Base-by-base conservation (phyloP, 75 land plant genomes). In the Picea sitchensis region DNA sequence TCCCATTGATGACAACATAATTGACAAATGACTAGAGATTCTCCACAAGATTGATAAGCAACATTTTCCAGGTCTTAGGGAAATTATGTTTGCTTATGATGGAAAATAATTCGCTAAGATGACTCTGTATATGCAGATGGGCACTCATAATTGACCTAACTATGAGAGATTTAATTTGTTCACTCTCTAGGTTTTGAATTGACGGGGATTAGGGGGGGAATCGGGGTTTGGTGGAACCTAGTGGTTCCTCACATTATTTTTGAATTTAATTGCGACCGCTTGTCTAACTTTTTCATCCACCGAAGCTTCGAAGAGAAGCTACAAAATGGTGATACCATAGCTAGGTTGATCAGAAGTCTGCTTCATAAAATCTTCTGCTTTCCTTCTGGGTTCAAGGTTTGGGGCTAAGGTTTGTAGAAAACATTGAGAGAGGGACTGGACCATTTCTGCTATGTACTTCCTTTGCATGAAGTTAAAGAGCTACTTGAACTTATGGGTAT, bases 61-160 rank as follows among this genome's bases (percentile, higher is more conserved):
- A 87, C 13, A 84, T 36, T 14, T 87, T 87, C 99, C 99, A 98
- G 11, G 26, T 26, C 26, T 26, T 26, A 26, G 26, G 26, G 26
- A 26, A 26, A 26, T 26, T 26, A 69, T 91, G 93, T 65, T 88
- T 79, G 59, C 96, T 87, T 62, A 94, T 90, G 11, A 98, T 84
- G 21, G 94, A 80, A 0, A 98, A 87, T n/a, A 96, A 90, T 60
- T 95, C 99, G 60, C 91, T 85, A n/a, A 98, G 91, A 84, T 93
- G 98, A 51, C 86, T 79, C 78, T 89, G 92, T 75, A 98, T 81
- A 5, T 76, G 80, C 0, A 94, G 92, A 3, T 91, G 67, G 18
- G 99, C 59, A 54, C 81, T 60, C 36, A 98, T 90, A 94, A 98
- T 92, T n/a, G 92, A 75, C 0, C 81, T 31, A 34, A 98, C 90